Evolutionary conservation across 192 early-diverging fungal species (phyloP).

Genomic region (Phycomyces nitens): DNA sequence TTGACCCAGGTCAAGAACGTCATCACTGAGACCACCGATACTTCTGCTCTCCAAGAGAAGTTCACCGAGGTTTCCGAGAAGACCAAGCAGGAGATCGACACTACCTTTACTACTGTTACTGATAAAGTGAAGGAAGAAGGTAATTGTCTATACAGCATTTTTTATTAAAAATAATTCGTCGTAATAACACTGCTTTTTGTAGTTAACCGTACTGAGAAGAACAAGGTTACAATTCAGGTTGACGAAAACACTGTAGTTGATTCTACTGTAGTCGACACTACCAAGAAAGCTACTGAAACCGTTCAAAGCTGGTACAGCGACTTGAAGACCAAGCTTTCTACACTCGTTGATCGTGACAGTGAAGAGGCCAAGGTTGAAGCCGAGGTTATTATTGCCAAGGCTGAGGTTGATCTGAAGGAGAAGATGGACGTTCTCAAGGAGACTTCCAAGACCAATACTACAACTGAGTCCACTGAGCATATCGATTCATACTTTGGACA

Average conservation of each 20-base stretch:
- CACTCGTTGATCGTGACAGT: neutral
- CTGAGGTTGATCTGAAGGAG: slow-evolving; percentile 9
- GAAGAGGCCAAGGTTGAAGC: slow-evolving; percentile 5
- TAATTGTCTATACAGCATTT: neutral
- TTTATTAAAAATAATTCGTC: neutral
- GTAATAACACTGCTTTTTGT: neutral
- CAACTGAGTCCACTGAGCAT: neutral
- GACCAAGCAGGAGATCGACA: slow-evolving; percentile 5
- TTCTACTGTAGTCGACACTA: neutral
- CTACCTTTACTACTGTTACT: slow-evolving; percentile 2
- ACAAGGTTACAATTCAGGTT: too few relatives aligned
- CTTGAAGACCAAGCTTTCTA: neutral
- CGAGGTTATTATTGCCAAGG: slow-evolving; percentile 1
- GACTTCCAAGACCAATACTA: neutral
- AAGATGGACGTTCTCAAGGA: slow-evolving; percentile 5
- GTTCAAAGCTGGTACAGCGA: slow-evolving; percentile 7
- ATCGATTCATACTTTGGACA: slow-evolving; percentile 13
- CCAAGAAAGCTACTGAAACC: neutral
- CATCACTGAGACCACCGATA: neutral
- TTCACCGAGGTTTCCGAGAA: neutral
- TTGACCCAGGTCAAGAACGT: slow-evolving; percentile 14
- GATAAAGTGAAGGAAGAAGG: neutral
- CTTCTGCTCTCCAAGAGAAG: slow-evolving; percentile 1
- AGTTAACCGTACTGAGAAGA: too few relatives aligned
- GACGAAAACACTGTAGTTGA: neutral